Evolutionary conservation across 257 asterid species (phyloP).

Genomic region (Orobanche coerulescens): DNA sequence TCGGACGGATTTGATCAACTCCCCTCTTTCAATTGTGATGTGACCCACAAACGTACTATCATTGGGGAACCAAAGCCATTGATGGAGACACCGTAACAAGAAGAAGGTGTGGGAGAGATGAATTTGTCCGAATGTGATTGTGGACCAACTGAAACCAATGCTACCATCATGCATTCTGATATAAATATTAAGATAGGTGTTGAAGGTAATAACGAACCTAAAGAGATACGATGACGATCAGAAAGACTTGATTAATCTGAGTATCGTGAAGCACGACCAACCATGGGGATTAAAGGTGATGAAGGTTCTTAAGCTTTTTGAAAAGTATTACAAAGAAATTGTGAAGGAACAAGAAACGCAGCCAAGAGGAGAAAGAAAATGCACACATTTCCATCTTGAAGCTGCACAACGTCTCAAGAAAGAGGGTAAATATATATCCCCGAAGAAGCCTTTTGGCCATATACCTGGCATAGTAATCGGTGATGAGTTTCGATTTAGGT

Average conservation of each 20-base stretch:
- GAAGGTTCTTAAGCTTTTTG: constrained; percentile 45
- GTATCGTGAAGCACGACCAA: constrained; percentile 15
- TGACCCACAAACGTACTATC: background rate
- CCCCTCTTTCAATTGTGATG: background rate
- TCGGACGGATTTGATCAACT: background rate
- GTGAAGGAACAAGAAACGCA: constrained; percentile 29
- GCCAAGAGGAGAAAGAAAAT: constrained; percentile 21
- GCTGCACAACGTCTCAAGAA: constrained; percentile 19
- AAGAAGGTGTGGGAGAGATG: background rate
- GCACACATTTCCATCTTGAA: background rate
- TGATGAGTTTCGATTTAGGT: constrained; percentile 56
- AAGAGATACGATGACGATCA: background rate
- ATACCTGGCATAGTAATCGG: constrained; percentile 68
- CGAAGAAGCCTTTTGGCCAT: constrained; percentile 37
- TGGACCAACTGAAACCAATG: background rate
- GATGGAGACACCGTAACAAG: background rate
- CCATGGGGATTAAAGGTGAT: constrained; percentile 26
- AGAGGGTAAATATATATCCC: constrained; percentile 9
- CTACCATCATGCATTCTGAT: background rate
- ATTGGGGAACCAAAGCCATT: background rate
- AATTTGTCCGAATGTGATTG: background rate
- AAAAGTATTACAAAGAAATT: constrained; percentile 32
- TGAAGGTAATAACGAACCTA: background rate
- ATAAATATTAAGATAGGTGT: background rate
- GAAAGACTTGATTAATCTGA: constrained; percentile 21